Conservation (phyloP, 371 early-diverging fungal species). For the Mucor piriformis region DNA sequence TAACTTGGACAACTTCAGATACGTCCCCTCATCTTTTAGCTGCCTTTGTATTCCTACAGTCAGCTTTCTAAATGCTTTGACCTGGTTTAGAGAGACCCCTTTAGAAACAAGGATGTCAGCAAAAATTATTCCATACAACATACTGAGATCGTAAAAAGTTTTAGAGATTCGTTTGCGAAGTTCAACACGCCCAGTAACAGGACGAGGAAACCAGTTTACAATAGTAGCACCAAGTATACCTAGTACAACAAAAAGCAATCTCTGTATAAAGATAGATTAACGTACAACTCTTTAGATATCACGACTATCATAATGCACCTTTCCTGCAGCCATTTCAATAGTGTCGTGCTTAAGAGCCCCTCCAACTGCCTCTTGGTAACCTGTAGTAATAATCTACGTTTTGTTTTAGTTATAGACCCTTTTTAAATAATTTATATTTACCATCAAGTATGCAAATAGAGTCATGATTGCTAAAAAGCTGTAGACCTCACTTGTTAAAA, state of each 20-base stretch:
- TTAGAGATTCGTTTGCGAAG: conserved; percentile 40
- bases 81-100: conserved; percentile 15
- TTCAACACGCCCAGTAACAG: conserved; percentile 43
- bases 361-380: conserved; percentile 22
- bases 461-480: conserved; percentile 33
- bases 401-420: neutral
- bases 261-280: conserved; percentile 15
- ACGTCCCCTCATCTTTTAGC: conserved; percentile 36
- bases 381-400: conserved; percentile 25
- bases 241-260: conserved; percentile 36
- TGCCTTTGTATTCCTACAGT: conserved; percentile 38
- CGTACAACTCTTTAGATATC: neutral
- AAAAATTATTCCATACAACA: conserved; percentile 36
- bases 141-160: conserved; percentile 43
- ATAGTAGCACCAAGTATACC: conserved; percentile 39
- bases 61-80: conserved; percentile 34
- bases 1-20: conserved; percentile 25
- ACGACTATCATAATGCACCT: conserved; percentile 24
- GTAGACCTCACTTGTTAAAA: conserved; percentile 22
- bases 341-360: conserved; percentile 11
- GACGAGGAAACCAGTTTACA: conserved; percentile 35
- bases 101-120: conserved; percentile 8
- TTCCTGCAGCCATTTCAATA: conserved; percentile 44
- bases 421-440: neutral
- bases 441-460: conserved; percentile 33